Evolutionary conservation across 2,329 filamentous ascomycete species (phyloP).

Genomic region (Botryotinia convoluta): DNA sequence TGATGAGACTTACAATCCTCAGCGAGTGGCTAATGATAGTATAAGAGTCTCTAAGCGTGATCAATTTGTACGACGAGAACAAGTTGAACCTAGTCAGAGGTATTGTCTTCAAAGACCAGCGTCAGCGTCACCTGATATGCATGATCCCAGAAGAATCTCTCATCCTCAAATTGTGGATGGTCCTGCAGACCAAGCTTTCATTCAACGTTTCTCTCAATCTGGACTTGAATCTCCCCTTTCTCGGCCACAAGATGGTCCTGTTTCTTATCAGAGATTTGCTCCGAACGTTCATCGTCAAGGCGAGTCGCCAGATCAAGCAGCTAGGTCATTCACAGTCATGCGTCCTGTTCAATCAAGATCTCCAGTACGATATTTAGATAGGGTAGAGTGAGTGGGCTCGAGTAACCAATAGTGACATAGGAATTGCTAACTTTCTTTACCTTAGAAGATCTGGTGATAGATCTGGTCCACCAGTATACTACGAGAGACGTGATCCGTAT

Average conservation of each 20-base stretch:
- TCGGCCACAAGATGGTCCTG: conserved; percentile 28
- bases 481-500: conserved; percentile 21
- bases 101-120: conserved; percentile 23
- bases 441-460: conserved; percentile 24
- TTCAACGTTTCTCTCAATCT: conserved; percentile 37
- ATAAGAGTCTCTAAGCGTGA: conserved; percentile 26
- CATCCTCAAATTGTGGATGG: conserved; percentile 29
- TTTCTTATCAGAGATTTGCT: conserved; percentile 28
- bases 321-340: conserved; percentile 26
- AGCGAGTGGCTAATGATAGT: conserved; percentile 21
- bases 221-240: conserved; percentile 28
- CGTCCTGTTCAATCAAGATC: conserved; percentile 29
- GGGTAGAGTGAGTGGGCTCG: conserved; percentile 32
- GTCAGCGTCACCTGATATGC: conserved; percentile 27
- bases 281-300: conserved; percentile 24
- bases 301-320: conserved; percentile 22
- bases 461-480: conserved; percentile 19
- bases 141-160: conserved; percentile 28
- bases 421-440: conserved; percentile 25
- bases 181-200: conserved; percentile 31
- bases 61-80: conserved; percentile 25
- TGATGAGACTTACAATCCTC: conserved; percentile 24
- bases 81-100: conserved; percentile 23
- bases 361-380: conserved; percentile 31
- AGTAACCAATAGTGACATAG: not conserved